Base-by-base conservation (phyloP, 2,329 filamentous ascomycete species). In the Westerdykella aurantiaca region DNA sequence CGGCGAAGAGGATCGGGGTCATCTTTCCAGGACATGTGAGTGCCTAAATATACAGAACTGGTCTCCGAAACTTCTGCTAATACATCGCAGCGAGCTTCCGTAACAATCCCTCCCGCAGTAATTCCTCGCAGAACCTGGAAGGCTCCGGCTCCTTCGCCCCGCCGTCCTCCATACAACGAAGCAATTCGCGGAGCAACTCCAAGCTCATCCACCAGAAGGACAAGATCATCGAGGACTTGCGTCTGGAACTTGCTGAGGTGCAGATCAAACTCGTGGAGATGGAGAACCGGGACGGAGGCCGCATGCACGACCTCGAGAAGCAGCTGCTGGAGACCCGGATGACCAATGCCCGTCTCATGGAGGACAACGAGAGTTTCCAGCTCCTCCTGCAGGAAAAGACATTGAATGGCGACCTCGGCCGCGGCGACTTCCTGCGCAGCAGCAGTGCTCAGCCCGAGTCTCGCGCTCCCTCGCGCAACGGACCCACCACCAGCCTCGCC, bases 321-420 rank as follows among this genome's bases (percentile, higher is more conserved):
- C 81, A 87, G 52, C 79, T 97, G 41, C 82, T 96, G 70, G 91
- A 97, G 63, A 85, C 88, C 33, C 88, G 90, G 58, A 93, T 97
- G 85, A 86, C 89, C 54, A 98, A 97, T 63, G 93, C 93, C 45
- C 82, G 90, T 37, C 75, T 98, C 50, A 93, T 96, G 86, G 93
- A 98, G 70, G 93, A 98, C 69, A 97, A 97, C 60, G 93, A 98
- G 70, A 95, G 89, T 70, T 98, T 95, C 69, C 91, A 97, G 69
- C 79, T 97, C 31, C 81, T 98, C 14, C 81, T 98, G 18, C 88
- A 89, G 61, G 90, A 97, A 68, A 91, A 89, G 75, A 97, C 93
- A 1, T 78, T 98, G 46, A 95, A 94, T 63, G 93, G 93, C 23
- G 91, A 97, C 63, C 91, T 96, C 64, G 79, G 80, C 59, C 88